phyloP scores from a whole-genome alignment of 768 basidiomycete species.

The Suillus plorans region DNA sequence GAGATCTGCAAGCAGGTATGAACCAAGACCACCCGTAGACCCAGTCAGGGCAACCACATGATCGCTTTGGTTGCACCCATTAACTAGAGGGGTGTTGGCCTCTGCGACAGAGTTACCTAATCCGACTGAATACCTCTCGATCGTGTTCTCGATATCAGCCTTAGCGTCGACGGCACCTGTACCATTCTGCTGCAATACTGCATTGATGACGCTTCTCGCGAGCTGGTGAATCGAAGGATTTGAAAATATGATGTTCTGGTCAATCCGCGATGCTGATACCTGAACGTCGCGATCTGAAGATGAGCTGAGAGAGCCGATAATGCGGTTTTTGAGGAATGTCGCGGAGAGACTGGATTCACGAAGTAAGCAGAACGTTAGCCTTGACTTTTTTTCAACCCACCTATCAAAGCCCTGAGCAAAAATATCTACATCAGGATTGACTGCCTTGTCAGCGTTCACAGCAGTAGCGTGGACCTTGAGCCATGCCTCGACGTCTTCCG shows the following conservation, averaged over 20 bases:
- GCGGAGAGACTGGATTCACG: conserved; percentile 23
- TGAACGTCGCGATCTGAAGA: conserved; percentile 28
- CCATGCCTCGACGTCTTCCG: conserved; percentile 23
- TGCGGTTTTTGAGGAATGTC: conserved; percentile 27
- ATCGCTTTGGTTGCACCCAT: conserved; percentile 5
- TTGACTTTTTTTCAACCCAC: conserved; percentile 14
- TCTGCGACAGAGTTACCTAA: conserved; percentile 15
- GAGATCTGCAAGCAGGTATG: conserved; percentile 33
- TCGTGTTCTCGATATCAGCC: conserved; percentile 35
- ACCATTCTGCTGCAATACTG: conserved; percentile 8
- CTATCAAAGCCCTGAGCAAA: conserved; percentile 39
- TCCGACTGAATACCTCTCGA: conserved; percentile 37
- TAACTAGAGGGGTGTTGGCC: conserved; percentile 3
- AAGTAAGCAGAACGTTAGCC: not conserved
- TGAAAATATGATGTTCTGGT: conserved; percentile 34
- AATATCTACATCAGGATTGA: conserved; percentile 23
- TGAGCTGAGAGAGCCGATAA: conserved; percentile 25
- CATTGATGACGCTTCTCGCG: conserved; percentile 19
- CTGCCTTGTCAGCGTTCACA: conserved; percentile 8
- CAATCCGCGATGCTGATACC: conserved; percentile 25
- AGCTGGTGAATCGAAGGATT: conserved; percentile 41
- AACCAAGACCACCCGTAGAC: conserved; percentile 41
- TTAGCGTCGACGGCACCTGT: conserved; percentile 10
- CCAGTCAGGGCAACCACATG: conserved; percentile 38
- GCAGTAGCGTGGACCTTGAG: conserved; percentile 24